Evolutionary conservation across 352 stramenopile species (phyloP).

Genomic region (Labyrinthula sp.): DNA sequence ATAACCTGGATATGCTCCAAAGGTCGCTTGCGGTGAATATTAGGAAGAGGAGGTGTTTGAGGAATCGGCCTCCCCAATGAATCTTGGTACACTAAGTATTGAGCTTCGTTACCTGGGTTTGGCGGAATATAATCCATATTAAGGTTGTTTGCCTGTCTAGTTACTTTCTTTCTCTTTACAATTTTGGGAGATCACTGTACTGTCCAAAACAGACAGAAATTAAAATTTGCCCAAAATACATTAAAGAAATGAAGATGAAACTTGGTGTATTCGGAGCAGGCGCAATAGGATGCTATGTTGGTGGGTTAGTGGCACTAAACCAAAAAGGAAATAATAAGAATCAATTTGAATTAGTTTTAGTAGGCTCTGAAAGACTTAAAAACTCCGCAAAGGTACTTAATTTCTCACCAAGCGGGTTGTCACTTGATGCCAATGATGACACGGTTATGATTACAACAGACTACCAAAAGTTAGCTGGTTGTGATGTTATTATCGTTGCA

Average conservation of each 20-base stretch:
- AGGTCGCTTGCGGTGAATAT: too few relatives aligned
- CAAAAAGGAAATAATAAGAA: not conserved
- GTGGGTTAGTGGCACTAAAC: not conserved
- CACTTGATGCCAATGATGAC: slow-evolving; percentile 1
- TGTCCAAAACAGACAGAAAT: too few relatives aligned
- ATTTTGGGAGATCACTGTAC: too few relatives aligned
- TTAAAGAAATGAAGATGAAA: slow-evolving; percentile 9
- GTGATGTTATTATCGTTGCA: slow-evolving; percentile 19
- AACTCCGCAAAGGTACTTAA: slow-evolving; percentile 5
- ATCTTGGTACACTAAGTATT: too few relatives aligned
- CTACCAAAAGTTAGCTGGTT: slow-evolving; percentile 3
- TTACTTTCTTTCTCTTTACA: too few relatives aligned
- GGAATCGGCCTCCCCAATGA: too few relatives aligned
- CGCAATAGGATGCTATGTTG: slow-evolving; percentile 3
- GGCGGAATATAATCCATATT: too few relatives aligned
- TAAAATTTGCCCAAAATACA: too few relatives aligned
- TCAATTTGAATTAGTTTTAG: slow-evolving; percentile 2
- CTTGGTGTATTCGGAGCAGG: slow-evolving; percentile 9
- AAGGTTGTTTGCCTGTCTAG: too few relatives aligned
- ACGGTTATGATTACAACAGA: slow-evolving; percentile 3
- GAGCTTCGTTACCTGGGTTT: too few relatives aligned
- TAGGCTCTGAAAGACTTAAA: not conserved
- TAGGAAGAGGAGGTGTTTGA: too few relatives aligned
- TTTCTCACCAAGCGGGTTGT: slow-evolving; percentile 4
- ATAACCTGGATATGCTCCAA: too few relatives aligned